These are phyloP conservation scores for Garcia nutans DNA, from an alignment of 345 rosid genomes.

Conservation along the genomic window DNA sequence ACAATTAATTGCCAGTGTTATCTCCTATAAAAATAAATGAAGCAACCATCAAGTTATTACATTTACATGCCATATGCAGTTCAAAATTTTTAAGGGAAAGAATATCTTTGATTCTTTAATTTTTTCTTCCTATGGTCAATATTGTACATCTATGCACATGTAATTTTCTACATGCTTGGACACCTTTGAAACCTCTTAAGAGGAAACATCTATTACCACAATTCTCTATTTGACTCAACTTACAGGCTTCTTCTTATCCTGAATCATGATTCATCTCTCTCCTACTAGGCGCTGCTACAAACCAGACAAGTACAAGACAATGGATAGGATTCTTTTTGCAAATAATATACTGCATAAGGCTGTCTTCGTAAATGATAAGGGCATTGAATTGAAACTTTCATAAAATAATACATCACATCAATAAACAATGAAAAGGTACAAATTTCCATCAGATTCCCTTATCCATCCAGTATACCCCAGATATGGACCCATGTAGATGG, in stretches of 20 bases:
- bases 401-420: not conserved
- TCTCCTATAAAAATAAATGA: not conserved
- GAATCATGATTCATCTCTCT: not conserved
- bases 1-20: not conserved
- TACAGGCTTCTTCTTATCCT: not conserved
- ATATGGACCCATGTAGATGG: not conserved
- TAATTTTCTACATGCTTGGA: not conserved
- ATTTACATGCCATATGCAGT: not conserved
- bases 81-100: not conserved
- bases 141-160: not conserved
- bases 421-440: not conserved
- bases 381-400: not conserved
- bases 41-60: not conserved
- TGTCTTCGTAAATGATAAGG: not conserved
- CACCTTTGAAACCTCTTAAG: not conserved
- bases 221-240: not conserved
- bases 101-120: not conserved
- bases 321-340: conserved; percentile 7
- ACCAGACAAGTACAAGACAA: not conserved
- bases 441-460: not conserved
- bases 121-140: not conserved
- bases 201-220: not conserved
- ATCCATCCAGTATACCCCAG: not conserved
- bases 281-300: not conserved
- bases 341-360: not conserved